Conservation (phyloP, 2,329 filamentous ascomycete species). For the Aspergillus neotritici region DNA sequence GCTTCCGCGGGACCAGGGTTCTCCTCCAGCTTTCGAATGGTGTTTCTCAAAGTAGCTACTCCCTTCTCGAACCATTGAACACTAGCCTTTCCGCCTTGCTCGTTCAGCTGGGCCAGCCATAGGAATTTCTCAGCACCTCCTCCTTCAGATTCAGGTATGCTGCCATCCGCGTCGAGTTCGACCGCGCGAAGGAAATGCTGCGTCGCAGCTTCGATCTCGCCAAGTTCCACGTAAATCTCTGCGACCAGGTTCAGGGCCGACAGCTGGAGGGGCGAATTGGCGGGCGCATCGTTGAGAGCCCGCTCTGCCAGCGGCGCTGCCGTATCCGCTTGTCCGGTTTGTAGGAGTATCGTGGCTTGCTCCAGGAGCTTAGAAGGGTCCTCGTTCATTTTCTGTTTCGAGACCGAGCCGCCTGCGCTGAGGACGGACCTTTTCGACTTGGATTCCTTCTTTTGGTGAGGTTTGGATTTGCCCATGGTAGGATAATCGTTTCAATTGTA, state of each 20-base stretch:
- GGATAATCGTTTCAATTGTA: neutral
- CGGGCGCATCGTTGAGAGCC: slow-evolving; percentile 41
- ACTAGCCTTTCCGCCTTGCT: slow-evolving; percentile 55
- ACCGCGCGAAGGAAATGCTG: slow-evolving; percentile 68
- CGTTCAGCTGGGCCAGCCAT: slow-evolving; percentile 83
- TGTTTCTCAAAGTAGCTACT: slow-evolving; percentile 63
- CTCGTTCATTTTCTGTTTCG: slow-evolving; percentile 43
- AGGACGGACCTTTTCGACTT: slow-evolving; percentile 41
- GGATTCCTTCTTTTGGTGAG: slow-evolving; percentile 41
- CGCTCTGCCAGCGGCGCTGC: slow-evolving; percentile 52
- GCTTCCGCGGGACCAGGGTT: slow-evolving; percentile 34
- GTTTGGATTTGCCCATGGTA: slow-evolving; percentile 50
- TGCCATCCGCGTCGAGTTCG: slow-evolving; percentile 69
- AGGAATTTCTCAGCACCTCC: slow-evolving; percentile 91
- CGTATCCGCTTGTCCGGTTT: slow-evolving; percentile 54
- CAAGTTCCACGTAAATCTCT: slow-evolving; percentile 75
- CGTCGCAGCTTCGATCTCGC: slow-evolving; percentile 71
- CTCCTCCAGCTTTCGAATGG: slow-evolving; percentile 61
- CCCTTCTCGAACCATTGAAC: slow-evolving; percentile 60
- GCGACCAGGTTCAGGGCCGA: slow-evolving; percentile 69
- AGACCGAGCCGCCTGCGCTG: slow-evolving; percentile 36
- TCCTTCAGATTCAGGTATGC: slow-evolving; percentile 62
- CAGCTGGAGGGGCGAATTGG: slow-evolving; percentile 37
- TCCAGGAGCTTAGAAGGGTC: slow-evolving; percentile 52
- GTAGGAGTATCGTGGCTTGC: slow-evolving; percentile 52